These are phyloP conservation scores for Fusarium beomiforme DNA, from an alignment of 2,329 filamentous ascomycete genomes.

Conservation along the genomic window DNA sequence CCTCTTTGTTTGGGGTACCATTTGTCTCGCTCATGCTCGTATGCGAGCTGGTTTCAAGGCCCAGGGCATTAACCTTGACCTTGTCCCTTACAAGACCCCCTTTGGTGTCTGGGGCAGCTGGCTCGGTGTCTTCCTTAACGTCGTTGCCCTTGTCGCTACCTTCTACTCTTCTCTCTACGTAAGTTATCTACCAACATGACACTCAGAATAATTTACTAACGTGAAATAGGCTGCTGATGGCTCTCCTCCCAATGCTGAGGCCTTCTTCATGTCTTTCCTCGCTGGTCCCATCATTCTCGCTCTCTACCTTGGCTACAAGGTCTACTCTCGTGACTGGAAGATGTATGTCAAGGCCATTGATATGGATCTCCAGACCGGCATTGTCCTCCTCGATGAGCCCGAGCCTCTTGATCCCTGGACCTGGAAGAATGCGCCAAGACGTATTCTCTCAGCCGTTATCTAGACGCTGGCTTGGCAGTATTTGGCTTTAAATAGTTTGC, in stretches of 20 bases:
- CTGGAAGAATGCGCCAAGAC: neutral
- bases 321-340: conserved; percentile 70
- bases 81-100: conserved; percentile 84
- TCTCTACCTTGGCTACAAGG: conserved; percentile 80
- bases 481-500: neutral
- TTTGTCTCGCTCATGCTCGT: conserved; percentile 88
- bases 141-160: conserved; percentile 79
- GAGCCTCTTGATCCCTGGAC: conserved; percentile 71
- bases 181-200: neutral
- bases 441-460: conserved; percentile 11
- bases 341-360: conserved; percentile 71
- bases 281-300: conserved; percentile 72
- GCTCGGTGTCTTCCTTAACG: conserved; percentile 79
- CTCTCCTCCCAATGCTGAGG: conserved; percentile 74
- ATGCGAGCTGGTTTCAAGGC: conserved; percentile 81
- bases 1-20: conserved; percentile 84
- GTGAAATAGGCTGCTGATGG: conserved; percentile 52
- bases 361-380: conserved; percentile 87
- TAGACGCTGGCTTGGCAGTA: neutral
- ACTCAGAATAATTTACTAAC: neutral
- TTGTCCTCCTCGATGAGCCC: conserved; percentile 71
- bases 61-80: conserved; percentile 73
- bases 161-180: conserved; percentile 72
- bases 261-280: conserved; percentile 79
- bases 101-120: conserved; percentile 84